Conservation (phyloP, 257 asterid genomes). For the Solanum sitiens region DNA sequence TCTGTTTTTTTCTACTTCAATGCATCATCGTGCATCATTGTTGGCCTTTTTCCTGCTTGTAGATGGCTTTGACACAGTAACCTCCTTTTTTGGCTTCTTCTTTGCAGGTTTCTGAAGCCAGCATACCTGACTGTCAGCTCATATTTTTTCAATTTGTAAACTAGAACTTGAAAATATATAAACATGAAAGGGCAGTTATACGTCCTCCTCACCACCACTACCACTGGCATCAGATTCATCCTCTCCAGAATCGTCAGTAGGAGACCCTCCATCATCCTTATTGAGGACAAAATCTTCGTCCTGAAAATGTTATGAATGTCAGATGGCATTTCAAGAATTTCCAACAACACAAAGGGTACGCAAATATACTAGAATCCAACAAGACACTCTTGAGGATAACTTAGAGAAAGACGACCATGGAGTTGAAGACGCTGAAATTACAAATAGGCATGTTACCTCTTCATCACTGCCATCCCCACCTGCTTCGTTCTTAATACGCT, state of each 20-base stretch:
- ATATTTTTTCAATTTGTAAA: neutral
- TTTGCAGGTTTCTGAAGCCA: conserved; percentile 39
- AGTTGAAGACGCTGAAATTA: neutral
- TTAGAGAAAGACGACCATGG: neutral
- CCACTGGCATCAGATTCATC: conserved; percentile 69
- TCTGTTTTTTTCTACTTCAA: conserved; percentile 64
- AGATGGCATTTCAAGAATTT: neutral
- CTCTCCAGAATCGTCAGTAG: conserved; percentile 91
- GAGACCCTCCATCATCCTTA: conserved; percentile 81
- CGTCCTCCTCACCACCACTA: conserved; percentile 72
- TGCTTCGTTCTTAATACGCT: conserved; percentile 67
- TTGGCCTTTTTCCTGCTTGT: conserved; percentile 54
- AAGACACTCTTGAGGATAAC: neutral
- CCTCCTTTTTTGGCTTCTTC: conserved; percentile 61
- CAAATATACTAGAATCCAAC: neutral
- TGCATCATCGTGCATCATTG: conserved; percentile 59
- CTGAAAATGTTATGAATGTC: conserved; percentile 17
- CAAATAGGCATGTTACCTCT: conserved; percentile 31
- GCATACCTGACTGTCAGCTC: conserved; percentile 7
- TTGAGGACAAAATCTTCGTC: conserved; percentile 76
- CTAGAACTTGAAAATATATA: neutral
- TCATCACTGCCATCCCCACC: conserved; percentile 72
- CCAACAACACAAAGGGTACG: neutral
- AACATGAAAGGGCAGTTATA: conserved; percentile 1
- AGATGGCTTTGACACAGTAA: conserved; percentile 47